Percentiles rank a stretch among this genome's conserved stretches.
Evolutionary conservation across 2,329 filamentous ascomycete species (phyloP).

Genomic region (Apiospora rasikravindrae): DNA sequence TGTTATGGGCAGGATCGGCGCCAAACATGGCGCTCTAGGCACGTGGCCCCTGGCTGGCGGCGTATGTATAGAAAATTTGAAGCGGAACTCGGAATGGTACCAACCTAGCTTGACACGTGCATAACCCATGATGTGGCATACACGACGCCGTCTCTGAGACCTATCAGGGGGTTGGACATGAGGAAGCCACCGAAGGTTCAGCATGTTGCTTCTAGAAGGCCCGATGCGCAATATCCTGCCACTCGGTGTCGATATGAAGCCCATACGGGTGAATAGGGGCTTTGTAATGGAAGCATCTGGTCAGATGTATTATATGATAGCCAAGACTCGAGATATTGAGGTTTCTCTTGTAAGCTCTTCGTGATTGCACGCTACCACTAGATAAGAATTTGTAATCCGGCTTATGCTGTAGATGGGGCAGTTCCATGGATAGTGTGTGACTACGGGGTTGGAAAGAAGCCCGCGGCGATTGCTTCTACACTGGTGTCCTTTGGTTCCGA

Average conservation of each 20-base stretch:
- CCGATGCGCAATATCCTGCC: not conserved
- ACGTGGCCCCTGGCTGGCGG: not conserved
- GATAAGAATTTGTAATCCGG: not conserved
- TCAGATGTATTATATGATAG: not conserved
- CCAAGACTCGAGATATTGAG: not conserved
- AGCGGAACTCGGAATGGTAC: not conserved
- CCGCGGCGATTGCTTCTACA: no score
- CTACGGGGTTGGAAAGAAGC: no score
- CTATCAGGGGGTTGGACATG: not conserved
- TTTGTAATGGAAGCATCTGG: no score
- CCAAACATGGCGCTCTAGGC: not conserved
- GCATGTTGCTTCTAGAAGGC: not conserved
- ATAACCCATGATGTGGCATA: not conserved
- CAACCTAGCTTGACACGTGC: constrained; percentile 1
- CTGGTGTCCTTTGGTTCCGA: not conserved
- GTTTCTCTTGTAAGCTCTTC: not conserved
- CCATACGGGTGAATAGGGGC: not conserved
- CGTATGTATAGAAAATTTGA: not conserved
- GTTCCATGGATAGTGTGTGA: no score
- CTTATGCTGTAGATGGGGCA: not conserved
- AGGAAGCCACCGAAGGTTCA: not conserved
- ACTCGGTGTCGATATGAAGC: not conserved
- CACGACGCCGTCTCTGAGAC: not conserved
- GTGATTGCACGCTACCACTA: not conserved
- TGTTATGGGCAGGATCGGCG: not conserved